Base-by-base conservation (phyloP, 176 grass and related monocot species). In the Ensete ventricosum region DNA sequence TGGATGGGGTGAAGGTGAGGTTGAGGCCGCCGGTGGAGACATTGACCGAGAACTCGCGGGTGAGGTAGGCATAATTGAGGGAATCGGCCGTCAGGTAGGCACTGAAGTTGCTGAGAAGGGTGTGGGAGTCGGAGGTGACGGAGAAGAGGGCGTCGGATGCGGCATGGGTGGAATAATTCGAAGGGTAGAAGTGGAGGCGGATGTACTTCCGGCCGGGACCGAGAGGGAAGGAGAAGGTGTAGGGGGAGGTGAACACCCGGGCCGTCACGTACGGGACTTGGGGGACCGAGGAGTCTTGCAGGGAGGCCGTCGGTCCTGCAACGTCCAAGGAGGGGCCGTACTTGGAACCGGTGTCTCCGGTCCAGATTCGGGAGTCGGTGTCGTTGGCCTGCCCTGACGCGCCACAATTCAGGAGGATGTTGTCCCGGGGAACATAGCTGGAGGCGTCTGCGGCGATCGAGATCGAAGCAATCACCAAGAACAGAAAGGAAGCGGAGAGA, bases 101-200 rank as follows among this genome's bases (percentile, higher is more conserved):
- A 52, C 78, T 88, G 81, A 96, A 90, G 11, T 89, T 78, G 0
- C 80, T 54, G 1, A 96, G 27, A n/a, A 96, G 87, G 77, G 51
- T 75, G 12, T 78, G 64, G n/a, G 62, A 12, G 2, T 5, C 19
- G 0, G 83, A 58, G 5, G 81, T 52, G 76, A 90, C 89, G 68
- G 72, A 23, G 53, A 96, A 96, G 79, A 52, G 84, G 8, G 73
- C 81, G 73, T 88, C 26, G 1, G 78, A 1, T 20, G 64, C 14
- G 11, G 72, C 14, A 14, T 73, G 68, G 49, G 3, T 77, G 14
- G 64, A 81, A 53, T 96, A 86, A 59, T 8, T 50, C 10, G 1
- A 9, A 6, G 89, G 78, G 54, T 90, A 96, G 54, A 96, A 96
- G 78, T 96, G 84, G 64, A 96, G 92, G 57, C 89, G 89, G 10